Evolutionary conservation across 345 rosid genomes (phyloP), one percentile per base, ranked within the genome.

Genomic region (Murraya koenigii): DNA sequence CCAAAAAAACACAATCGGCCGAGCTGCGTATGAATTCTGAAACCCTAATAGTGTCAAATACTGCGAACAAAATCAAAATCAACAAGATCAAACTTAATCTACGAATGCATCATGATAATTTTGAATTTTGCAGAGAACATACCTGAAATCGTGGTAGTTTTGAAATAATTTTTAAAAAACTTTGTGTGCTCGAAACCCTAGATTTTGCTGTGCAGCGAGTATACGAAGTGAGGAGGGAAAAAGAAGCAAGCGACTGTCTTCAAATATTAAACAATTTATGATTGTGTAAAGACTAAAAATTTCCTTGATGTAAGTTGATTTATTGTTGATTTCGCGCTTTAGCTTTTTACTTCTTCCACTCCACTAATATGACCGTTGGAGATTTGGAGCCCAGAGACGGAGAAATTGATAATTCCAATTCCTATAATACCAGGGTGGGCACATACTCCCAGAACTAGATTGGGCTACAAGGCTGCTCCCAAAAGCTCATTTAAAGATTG

Each of bases 181-280:
- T 32, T 32, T 2, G 33, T 20, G 20, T 14, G 41, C 14, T 35
- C 35, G 39, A 72, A 72, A 72, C 75, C 75, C 75, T 72, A 36
- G 13, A 52, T 71, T 55, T 71, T 71, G 75, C 5, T 55, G 55
- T 71, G 75, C 5, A 28, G 28, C 23, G 15, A 2, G 75, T 7
- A 14, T 0, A 44, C n/a, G 49, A 66, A 35, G 15, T 8, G 52
- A 33, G 65, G 75, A 72, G 75, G 75, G 75, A 72, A 72, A 69
- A 54, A n/a, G 62, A 20, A 54, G 28, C 0, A 33, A 13, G 7
- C n/a, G 7, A 14, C 22, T 8, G 28, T 9, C 28, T 54, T 71
- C 75, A 71, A 71, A 71, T 52, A 30, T 20, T 20, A 4, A 22
- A 68, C 6, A 0, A 30, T 20, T 20, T 41, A 2, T 17, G 17